Base-by-base conservation (phyloP, 805 yeast genomes). In the Pichia thaimueangensis region DNA sequence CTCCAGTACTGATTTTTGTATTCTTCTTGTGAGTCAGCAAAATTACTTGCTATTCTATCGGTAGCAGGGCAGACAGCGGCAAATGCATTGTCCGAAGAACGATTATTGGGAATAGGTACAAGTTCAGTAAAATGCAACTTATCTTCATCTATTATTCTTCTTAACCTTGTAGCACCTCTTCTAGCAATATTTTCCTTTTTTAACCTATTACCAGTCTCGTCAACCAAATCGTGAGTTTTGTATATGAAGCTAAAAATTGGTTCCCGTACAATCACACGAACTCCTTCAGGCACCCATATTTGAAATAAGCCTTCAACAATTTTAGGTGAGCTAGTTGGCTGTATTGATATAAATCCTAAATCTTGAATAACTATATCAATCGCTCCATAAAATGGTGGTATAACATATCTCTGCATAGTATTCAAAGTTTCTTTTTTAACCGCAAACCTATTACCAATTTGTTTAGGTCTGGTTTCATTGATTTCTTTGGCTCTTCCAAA, bases 321-420 rank as follows among this genome's bases (percentile, higher is more conserved):
- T 4, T 48, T 47, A 3, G 43, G 45, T 9, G 39, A 37, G 30
- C 86, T 83, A 0, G 85, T 79, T 2, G 88, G 81, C 6, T 68
- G 70, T 13, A 84, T 57, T 29, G 76, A 72, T 2, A 83, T 47
- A 50, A 71, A 79, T 0, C 93, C 93, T n/a, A 79, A 56, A 46
- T 78, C 78, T 40, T 74, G 76, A 9, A 84, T 50, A 2, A 84
- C 82, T 22, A 84, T 52, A 52, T 84, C 94, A 9, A 84, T 62
- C 5, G 73, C 56, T 0, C 91, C 91, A 45, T 61, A 65, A 51
- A 83, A 83, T n/a, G 86, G 85, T 0, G 93, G 91, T 4, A 84
- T 66, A 2, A 74, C 65, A 47, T 70, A 80, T 44, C 76, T 62
- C 1, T 55, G 60, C 48, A 69, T 53, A 2, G 63, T 55, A 1